A percentile compares a stretch with the other conserved stretches of the same genome.
These are phyloP conservation scores for Theobroma grandiflorum DNA, from an alignment of 441 rosid species.

Conservation along the genomic window DNA sequence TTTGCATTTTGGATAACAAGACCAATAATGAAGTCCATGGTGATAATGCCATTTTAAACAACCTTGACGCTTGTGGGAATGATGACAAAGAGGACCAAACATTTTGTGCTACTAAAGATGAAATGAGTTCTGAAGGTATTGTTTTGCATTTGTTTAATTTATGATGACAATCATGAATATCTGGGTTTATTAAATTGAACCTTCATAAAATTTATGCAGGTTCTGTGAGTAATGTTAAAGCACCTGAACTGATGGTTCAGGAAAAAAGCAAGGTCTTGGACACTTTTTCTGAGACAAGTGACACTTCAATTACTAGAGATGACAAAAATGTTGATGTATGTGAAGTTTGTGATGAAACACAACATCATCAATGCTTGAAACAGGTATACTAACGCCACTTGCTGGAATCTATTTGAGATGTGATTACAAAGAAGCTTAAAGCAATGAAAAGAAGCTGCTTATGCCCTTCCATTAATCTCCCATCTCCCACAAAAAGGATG, in stretches of 20 bases:
- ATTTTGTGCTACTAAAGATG: constrained; percentile 33
- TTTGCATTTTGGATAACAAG: constrained; percentile 40
- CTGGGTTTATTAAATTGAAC: constrained; percentile 14
- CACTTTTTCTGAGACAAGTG: constrained; percentile 36
- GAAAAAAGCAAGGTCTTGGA: constrained; percentile 45
- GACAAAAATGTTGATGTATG: constrained; percentile 36
- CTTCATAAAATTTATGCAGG: constrained; percentile 39
- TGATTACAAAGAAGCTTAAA: constrained; percentile 13
- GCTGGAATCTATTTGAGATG: background rate
- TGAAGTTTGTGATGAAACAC: constrained; percentile 44
- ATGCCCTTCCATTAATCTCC: background rate
- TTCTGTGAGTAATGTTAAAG: constrained; percentile 40
- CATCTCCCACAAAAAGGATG: background rate
- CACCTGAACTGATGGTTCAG: constrained; percentile 40
- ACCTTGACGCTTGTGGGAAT: constrained; percentile 34
- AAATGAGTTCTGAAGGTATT: constrained; percentile 52
- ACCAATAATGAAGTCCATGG: constrained; percentile 34
- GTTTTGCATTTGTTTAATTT: constrained; percentile 26
- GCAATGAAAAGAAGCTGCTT: background rate
- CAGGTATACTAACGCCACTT: constrained; percentile 47
- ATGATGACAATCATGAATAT: constrained; percentile 20
- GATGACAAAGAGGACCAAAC: constrained; percentile 44
- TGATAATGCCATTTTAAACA: constrained; percentile 33
- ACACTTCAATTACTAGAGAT: constrained; percentile 35
- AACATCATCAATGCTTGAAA: constrained; percentile 34